A percentile compares a stretch with the other conserved stretches of the same genome.
Conservation (phyloP, 2,329 filamentous ascomycete species). For the Neoascochyta sp. region DNA sequence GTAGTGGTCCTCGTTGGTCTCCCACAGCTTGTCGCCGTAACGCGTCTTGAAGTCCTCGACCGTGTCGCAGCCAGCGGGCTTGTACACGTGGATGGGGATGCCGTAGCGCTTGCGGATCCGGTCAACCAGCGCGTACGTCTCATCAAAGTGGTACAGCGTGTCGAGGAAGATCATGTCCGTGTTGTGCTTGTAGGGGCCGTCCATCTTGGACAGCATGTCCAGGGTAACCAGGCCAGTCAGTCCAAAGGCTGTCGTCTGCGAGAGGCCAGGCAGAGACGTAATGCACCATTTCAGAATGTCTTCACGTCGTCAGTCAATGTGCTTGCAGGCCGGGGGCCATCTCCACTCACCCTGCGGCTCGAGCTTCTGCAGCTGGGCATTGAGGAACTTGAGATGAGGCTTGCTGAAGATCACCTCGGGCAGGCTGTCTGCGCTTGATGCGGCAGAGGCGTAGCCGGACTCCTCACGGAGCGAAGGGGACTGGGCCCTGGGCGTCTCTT, state of each 20-base stretch:
- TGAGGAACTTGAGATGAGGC: constrained; percentile 84
- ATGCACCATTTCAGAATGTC: constrained; percentile 92
- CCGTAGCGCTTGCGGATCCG: constrained; percentile 71
- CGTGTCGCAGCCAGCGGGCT: constrained; percentile 71
- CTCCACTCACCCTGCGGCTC: constrained; percentile 63
- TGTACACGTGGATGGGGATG: constrained; percentile 82
- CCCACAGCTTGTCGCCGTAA: constrained; percentile 81
- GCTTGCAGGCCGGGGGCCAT: not conserved
- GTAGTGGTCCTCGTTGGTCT: constrained; percentile 81
- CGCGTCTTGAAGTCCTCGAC: constrained; percentile 73
- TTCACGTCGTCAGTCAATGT: constrained; percentile 30
- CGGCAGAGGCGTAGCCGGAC: constrained; percentile 79
- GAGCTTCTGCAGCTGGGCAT: constrained; percentile 81
- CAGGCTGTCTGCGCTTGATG: constrained; percentile 59
- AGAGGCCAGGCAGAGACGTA: constrained; percentile 83
- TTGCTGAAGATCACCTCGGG: constrained; percentile 82
- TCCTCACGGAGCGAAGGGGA: constrained; percentile 50
- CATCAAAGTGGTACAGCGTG: constrained; percentile 51
- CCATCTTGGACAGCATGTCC: constrained; percentile 70
- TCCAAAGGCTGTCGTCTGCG: constrained; percentile 51
- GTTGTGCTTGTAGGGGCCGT: constrained; percentile 55
- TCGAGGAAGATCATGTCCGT: constrained; percentile 55
- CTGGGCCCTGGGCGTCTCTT: constrained; percentile 23
- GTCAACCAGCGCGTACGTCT: constrained; percentile 54
- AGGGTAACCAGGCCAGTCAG: constrained; percentile 52